phyloP scores from a whole-genome alignment of 768 basidiomycete genomes.

The Leccinum subtestaceum region DNA sequence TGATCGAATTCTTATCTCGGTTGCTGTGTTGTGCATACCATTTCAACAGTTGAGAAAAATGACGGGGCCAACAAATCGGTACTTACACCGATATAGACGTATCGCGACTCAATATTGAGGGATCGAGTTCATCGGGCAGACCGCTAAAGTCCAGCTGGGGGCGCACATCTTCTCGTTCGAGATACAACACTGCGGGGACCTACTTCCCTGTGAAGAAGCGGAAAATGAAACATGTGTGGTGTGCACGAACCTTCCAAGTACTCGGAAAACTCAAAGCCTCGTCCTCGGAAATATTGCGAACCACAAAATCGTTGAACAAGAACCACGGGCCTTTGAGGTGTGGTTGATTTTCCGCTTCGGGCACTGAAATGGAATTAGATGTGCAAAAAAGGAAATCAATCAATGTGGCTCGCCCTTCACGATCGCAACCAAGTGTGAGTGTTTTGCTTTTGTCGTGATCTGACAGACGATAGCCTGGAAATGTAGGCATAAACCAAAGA shows the following conservation, averaged over 20 bases:
- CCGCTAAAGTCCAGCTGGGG: constrained; percentile 58
- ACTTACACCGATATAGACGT: constrained; percentile 83
- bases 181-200: constrained; percentile 89
- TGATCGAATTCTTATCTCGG: constrained; percentile 68
- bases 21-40: constrained; percentile 46
- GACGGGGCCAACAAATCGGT: neutral
- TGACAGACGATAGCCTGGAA: constrained; percentile 78
- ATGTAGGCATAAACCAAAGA: neutral
- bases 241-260: constrained; percentile 81
- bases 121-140: constrained; percentile 67
- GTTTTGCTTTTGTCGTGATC: constrained; percentile 65
- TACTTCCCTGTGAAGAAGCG: constrained; percentile 29
- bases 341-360: constrained; percentile 52
- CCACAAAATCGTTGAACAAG: constrained; percentile 95
- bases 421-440: constrained; percentile 84
- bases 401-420: constrained; percentile 57
- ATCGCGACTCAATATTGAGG: constrained; percentile 76
- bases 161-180: constrained; percentile 69
- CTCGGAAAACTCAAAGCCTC: constrained; percentile 86
- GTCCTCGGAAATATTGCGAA: constrained; percentile 76
- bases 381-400: neutral
- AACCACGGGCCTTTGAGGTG: constrained; percentile 68
- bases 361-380: constrained; percentile 46
- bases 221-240: neutral
- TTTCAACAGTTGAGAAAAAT: neutral